A percentile compares a stretch with the other conserved stretches of the same genome.
These are phyloP conservation scores for Leccinum fibrillosum DNA, from an alignment of 768 basidiomycete species.

Conservation along the genomic window DNA sequence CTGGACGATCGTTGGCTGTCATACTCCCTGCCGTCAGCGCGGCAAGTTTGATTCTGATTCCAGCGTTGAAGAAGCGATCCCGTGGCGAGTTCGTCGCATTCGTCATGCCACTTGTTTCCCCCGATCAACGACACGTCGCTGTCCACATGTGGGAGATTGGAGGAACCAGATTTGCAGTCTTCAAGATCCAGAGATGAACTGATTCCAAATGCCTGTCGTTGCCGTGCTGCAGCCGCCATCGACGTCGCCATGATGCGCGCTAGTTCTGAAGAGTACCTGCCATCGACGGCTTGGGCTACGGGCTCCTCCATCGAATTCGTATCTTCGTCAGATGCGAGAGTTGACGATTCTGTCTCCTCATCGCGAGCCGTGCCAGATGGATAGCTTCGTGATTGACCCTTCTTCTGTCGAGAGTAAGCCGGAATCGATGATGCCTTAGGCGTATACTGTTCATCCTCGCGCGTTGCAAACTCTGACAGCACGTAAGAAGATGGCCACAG, in stretches of 20 bases:
- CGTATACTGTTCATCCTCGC: slow-evolving; percentile 20
- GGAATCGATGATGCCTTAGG: slow-evolving; percentile 10
- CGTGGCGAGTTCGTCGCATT: slow-evolving; percentile 27
- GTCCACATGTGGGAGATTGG: slow-evolving; percentile 35
- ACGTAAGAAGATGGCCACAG: slow-evolving; percentile 6
- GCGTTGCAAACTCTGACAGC: slow-evolving; percentile 2
- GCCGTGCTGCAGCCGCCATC: slow-evolving; percentile 39
- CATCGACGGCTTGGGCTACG: not conserved
- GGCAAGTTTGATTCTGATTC: slow-evolving; percentile 3
- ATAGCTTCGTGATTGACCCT: not conserved
- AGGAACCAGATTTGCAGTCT: not conserved
- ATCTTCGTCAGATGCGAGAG: slow-evolving; percentile 17
- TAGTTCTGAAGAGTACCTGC: slow-evolving; percentile 57
- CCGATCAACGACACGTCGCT: slow-evolving; percentile 47
- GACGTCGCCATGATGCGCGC: slow-evolving; percentile 37
- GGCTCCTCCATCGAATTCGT: not conserved
- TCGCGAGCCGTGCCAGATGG: not conserved
- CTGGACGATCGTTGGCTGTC: slow-evolving; percentile 2
- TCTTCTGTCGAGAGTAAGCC: slow-evolving; percentile 7
- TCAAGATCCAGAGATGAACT: slow-evolving; percentile 35
- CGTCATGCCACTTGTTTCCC: slow-evolving; percentile 39
- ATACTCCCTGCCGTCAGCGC: not conserved
- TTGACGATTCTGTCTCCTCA: slow-evolving; percentile 14
- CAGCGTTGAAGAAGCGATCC: slow-evolving; percentile 29
- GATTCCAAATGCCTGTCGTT: slow-evolving; percentile 52